Conservation (phyloP, 768 basidiomycete genomes). For the Russula vinacea region DNA sequence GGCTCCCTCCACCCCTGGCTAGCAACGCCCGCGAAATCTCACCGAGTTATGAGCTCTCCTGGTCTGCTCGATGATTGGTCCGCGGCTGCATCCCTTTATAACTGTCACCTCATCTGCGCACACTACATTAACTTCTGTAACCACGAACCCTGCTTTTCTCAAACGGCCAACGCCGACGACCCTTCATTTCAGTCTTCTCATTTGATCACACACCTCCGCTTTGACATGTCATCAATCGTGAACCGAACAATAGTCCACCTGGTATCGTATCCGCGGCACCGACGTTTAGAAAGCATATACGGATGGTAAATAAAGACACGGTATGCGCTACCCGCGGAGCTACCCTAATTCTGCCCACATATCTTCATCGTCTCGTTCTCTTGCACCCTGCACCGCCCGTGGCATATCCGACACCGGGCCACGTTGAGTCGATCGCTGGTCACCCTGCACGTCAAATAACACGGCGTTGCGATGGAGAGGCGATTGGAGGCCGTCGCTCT, state of each 20-base stretch:
- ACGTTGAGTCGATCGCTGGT: conserved; percentile 35
- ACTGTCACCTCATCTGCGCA: no score
- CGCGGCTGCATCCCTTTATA: no score
- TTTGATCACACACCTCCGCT: not conserved
- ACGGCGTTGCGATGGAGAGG: conserved; percentile 60
- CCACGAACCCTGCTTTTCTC: not conserved
- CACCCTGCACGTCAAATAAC: conserved; percentile 59
- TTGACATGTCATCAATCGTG: conserved; percentile 4
- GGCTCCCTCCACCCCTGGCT: not conserved
- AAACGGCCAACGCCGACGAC: not conserved
- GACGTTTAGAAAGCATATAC: not conserved
- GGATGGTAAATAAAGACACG: not conserved
- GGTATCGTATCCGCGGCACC: conserved; percentile 2
- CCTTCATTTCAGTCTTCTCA: not conserved
- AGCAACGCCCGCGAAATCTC: not conserved
- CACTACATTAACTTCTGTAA: no score
- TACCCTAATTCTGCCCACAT: conserved; percentile 60
- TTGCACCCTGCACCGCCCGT: conserved; percentile 50
- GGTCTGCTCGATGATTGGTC: not conserved
- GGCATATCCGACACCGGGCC: conserved; percentile 55
- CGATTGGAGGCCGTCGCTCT: conserved; percentile 49
- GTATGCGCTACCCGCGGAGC: not conserved
- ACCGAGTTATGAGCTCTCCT: not conserved
- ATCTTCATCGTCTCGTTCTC: conserved; percentile 61
- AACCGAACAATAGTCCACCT: not conserved